These are phyloP conservation scores for Aureobasidium sp. DNA, from an alignment of 2,329 filamentous ascomycete genomes.

Conservation along the genomic window DNA sequence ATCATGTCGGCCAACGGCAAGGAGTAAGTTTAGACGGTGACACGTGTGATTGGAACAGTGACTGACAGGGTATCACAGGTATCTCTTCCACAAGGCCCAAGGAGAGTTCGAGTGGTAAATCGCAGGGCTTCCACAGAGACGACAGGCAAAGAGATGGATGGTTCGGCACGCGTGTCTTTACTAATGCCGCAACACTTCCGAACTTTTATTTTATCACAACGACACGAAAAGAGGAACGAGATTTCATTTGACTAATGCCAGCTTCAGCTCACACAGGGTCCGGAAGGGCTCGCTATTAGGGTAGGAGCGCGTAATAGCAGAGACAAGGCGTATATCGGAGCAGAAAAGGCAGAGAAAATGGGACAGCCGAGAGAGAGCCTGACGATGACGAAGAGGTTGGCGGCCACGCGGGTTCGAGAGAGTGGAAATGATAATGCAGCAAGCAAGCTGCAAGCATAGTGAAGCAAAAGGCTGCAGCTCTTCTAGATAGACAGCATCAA, in stretches of 20 bases:
- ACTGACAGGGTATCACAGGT: constrained; percentile 40
- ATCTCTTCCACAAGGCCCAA: constrained; percentile 94
- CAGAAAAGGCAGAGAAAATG: not conserved
- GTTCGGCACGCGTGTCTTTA: not conserved
- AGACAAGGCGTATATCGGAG: not conserved
- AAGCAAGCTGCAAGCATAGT: not conserved
- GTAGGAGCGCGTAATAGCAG: not conserved
- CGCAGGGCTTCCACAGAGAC: not conserved
- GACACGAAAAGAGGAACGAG: not conserved
- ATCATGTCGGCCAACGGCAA: constrained; percentile 87
- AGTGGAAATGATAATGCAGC: not conserved
- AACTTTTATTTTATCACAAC: not conserved
- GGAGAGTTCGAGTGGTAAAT: constrained; percentile 92
- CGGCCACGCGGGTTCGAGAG: not conserved
- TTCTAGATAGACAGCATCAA: not conserved
- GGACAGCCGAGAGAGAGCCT: not conserved
- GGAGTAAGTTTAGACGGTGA: constrained; percentile 49
- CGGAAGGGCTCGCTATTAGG: not conserved
- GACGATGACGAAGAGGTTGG: not conserved
- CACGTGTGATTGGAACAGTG: not conserved
- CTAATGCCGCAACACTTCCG: not conserved
- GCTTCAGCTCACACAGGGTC: not conserved
- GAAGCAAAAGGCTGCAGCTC: not conserved
- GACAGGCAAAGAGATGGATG: not conserved
- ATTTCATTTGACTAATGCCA: not conserved